Conservation (phyloP, 225 moss, liverwort and hornwort genomes). For the Pleurozium schreberi region DNA sequence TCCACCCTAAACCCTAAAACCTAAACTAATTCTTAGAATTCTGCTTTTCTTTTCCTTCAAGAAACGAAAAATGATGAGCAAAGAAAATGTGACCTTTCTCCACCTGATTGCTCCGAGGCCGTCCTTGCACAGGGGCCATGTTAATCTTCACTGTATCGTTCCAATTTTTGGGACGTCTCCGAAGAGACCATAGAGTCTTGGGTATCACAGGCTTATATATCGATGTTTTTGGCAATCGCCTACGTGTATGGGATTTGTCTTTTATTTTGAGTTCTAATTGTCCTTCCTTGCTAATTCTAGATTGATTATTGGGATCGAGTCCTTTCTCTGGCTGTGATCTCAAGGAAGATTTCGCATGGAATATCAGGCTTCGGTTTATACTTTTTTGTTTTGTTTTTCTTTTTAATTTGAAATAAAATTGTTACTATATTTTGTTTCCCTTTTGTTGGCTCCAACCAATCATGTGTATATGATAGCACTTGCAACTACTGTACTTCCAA, state of each 20-base stretch:
- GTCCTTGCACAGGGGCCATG: conserved; percentile 8
- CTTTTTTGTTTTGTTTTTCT: neutral
- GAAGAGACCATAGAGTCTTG: accelerated
- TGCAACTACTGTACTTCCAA: neutral
- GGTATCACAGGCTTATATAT: neutral
- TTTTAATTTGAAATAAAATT: no score
- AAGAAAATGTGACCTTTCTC: neutral
- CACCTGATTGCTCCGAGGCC: neutral
- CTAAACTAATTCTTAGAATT: neutral
- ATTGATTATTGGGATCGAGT: neutral
- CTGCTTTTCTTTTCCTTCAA: no score
- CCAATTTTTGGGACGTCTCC: neutral
- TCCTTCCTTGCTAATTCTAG: neutral
- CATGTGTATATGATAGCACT: neutral
- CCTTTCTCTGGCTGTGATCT: neutral
- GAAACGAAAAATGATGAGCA: neutral
- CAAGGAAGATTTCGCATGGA: neutral
- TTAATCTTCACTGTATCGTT: conserved; percentile 3
- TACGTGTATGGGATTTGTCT: neutral
- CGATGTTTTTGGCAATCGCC: neutral
- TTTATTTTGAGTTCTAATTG: neutral
- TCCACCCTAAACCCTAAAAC: neutral
- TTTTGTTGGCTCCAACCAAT: neutral
- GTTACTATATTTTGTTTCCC: neutral
- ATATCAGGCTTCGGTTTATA: neutral